phyloP scores from a whole-genome alignment of 768 basidiomycete species.

The Mycena vitilis region DNA sequence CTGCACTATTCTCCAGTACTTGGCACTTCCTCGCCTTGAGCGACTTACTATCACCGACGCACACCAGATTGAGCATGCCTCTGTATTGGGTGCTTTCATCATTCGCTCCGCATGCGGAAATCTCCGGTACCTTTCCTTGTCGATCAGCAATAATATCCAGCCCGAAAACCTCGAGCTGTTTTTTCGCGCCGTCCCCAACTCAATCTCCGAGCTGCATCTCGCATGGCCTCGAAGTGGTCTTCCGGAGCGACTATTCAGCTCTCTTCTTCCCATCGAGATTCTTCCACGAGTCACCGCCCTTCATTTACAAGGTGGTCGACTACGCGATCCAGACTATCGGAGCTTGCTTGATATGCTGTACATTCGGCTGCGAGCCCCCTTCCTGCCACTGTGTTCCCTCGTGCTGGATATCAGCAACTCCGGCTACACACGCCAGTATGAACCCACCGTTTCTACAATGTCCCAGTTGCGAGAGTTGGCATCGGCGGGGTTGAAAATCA shows the following conservation, averaged over 20 bases:
- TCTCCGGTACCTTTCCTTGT: neutral
- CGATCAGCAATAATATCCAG: neutral
- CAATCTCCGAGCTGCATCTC: neutral
- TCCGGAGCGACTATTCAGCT: neutral
- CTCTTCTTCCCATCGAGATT: neutral
- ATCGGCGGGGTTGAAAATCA: neutral
- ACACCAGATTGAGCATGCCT: too few species aligned
- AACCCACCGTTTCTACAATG: neutral
- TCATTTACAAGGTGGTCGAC: neutral
- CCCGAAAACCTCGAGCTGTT: neutral
- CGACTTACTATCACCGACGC: neutral
- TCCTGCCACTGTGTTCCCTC: neutral
- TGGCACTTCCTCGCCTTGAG: slow-evolving; percentile 19
- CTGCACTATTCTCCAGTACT: neutral
- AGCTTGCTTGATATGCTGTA: neutral
- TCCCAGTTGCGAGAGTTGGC: neutral
- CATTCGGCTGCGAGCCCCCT: neutral
- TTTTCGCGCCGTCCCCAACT: neutral
- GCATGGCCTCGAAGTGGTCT: neutral
- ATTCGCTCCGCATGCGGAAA: neutral
- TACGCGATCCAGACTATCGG: neutral
- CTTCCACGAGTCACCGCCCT: neutral
- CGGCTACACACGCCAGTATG: neutral
- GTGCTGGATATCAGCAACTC: neutral
- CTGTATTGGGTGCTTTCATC: neutral